Percentiles rank a stretch among this genome's conserved stretches.
Conservation (phyloP, 768 basidiomycete genomes). For the Panaeolus papilionaceus region DNA sequence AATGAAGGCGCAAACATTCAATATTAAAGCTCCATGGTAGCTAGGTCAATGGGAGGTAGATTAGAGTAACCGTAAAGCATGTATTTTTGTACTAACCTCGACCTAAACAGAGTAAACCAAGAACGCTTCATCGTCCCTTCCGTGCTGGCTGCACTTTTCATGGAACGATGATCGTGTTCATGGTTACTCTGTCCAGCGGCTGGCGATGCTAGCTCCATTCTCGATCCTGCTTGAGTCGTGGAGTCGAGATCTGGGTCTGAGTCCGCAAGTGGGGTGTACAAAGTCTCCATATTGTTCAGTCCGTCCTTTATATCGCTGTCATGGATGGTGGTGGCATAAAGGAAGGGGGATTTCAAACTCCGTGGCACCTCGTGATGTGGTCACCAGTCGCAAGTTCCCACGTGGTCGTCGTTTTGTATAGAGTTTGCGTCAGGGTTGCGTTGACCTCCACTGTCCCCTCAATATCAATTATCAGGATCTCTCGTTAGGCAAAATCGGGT, state of each 20-base stretch:
- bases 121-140: neutral
- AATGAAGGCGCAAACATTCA: constrained; percentile 29
- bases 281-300: neutral
- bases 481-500: no score
- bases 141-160: neutral
- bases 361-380: neutral
- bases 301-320: neutral
- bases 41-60: neutral
- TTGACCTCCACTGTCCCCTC: no score
- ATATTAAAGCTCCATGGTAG: constrained; percentile 25
- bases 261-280: neutral
- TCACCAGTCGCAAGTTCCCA: neutral
- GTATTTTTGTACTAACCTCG: neutral
- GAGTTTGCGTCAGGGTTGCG: no score
- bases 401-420: no score
- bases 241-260: neutral
- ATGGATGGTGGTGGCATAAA: neutral
- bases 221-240: neutral
- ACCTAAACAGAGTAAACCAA: neutral
- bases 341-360: constrained; percentile 1
- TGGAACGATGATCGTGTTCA: neutral
- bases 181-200: neutral
- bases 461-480: no score
- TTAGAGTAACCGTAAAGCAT: neutral
- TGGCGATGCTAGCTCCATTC: neutral